phyloP scores from a whole-genome alignment of 176 grass and related monocot genomes.

The Zizania latifolia region DNA sequence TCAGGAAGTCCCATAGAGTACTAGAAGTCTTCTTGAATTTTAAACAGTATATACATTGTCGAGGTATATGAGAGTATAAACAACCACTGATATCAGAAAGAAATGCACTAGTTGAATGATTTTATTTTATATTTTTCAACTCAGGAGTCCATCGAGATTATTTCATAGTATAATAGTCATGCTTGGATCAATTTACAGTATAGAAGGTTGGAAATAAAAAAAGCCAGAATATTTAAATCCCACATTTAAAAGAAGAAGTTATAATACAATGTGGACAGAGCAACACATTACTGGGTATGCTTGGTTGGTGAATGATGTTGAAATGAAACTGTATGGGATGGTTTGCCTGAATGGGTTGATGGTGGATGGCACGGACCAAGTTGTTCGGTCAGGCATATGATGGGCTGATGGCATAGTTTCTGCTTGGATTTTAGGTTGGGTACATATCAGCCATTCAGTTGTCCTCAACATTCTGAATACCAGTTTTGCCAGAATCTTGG shows the following conservation, averaged over 20 bases:
- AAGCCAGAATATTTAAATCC: background rate
- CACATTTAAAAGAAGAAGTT: background rate
- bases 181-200: background rate
- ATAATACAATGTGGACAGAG: background rate
- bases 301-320: background rate
- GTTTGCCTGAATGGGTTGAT: background rate
- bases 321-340: background rate
- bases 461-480: background rate
- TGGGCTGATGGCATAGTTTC: background rate
- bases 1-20: background rate
- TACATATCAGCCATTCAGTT: background rate
- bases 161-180: background rate
- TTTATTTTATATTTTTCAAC: background rate
- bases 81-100: background rate
- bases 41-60: background rate
- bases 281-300: background rate
- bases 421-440: background rate
- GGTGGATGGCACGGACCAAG: background rate
- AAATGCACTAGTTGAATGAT: background rate
- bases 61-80: constrained; percentile 6
- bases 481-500: background rate
- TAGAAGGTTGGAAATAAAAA: background rate
- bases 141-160: background rate
- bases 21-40: background rate
- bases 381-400: background rate